phyloP scores from a whole-genome alignment of 148 eudicot species.

The Rhododendron griersonianum region DNA sequence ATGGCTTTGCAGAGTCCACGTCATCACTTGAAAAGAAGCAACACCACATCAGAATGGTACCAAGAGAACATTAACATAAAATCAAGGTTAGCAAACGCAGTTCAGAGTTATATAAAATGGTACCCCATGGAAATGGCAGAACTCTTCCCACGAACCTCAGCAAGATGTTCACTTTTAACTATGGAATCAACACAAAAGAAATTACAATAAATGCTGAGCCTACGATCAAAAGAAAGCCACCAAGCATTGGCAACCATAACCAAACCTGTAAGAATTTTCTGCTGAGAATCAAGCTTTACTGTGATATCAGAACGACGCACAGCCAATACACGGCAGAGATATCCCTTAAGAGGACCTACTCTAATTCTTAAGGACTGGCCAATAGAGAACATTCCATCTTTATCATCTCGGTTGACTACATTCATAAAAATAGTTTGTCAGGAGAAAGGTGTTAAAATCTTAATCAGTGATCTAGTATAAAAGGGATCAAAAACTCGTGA shows the following conservation, averaged over 20 bases:
- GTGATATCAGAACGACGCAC: conserved; percentile 78
- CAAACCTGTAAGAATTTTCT: conserved; percentile 89
- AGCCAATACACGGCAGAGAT: conserved; percentile 82
- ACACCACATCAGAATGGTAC: conserved; percentile 7
- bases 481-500: neutral
- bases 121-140: conserved; percentile 54
- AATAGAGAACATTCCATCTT: conserved; percentile 66
- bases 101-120: neutral
- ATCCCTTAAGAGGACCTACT: conserved; percentile 95
- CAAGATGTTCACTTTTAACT: conserved; percentile 89
- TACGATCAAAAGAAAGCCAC: conserved; percentile 13
- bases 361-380: conserved; percentile 87
- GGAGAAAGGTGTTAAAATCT: neutral
- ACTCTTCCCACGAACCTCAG: conserved; percentile 77
- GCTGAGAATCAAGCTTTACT: conserved; percentile 93
- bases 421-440: neutral
- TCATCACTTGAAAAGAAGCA: conserved; percentile 49
- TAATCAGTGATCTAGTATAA: neutral
- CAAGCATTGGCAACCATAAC: conserved; percentile 9
- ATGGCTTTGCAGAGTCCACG: conserved; percentile 59
- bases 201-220: neutral
- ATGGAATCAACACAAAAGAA: conserved; percentile 17
- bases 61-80: neutral
- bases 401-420: conserved; percentile 50
- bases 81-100: neutral